Conservation (phyloP, 2,329 filamentous ascomycete species). For the Xylaria sp. region DNA sequence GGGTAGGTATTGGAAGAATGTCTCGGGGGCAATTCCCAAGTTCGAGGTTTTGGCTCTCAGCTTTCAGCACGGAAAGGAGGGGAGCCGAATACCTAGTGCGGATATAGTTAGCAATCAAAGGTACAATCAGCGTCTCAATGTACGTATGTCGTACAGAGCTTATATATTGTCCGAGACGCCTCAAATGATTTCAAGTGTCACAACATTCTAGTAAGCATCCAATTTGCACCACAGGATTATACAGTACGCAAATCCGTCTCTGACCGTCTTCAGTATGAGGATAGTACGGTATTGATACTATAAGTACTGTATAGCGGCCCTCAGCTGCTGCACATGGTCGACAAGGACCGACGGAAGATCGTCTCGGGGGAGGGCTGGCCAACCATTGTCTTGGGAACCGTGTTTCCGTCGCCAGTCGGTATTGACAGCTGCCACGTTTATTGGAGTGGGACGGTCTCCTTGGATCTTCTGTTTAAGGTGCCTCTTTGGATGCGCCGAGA, state of each 20-base stretch:
- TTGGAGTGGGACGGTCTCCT: not conserved
- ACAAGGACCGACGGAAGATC: conserved; percentile 24
- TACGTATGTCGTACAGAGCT: too few relatives aligned
- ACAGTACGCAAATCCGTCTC: too few relatives aligned
- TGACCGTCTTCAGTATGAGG: too few relatives aligned
- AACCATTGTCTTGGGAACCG: conserved; percentile 20
- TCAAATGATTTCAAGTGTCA: too few relatives aligned
- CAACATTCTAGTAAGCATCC: too few relatives aligned
- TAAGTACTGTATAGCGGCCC: not conserved
- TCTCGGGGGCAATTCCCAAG: conserved; percentile 16
- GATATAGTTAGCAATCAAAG: too few relatives aligned
- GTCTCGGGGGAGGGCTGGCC: conserved; percentile 12
- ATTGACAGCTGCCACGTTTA: not conserved
- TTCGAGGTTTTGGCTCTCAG: conserved; percentile 7
- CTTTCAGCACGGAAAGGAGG: not conserved
- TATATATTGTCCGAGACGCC: too few relatives aligned
- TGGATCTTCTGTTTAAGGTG: too few relatives aligned
- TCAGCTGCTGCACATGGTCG: conserved; percentile 12
- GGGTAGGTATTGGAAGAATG: not conserved
- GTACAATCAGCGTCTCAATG: too few relatives aligned
- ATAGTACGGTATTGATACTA: too few relatives aligned
- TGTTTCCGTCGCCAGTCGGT: not conserved
- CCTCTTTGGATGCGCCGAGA: too few relatives aligned
- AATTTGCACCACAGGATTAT: too few relatives aligned
- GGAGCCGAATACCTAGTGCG: not conserved